phyloP scores from a whole-genome alignment of 2,329 filamentous ascomycete genomes.

The Orbilia ellipsospora region DNA sequence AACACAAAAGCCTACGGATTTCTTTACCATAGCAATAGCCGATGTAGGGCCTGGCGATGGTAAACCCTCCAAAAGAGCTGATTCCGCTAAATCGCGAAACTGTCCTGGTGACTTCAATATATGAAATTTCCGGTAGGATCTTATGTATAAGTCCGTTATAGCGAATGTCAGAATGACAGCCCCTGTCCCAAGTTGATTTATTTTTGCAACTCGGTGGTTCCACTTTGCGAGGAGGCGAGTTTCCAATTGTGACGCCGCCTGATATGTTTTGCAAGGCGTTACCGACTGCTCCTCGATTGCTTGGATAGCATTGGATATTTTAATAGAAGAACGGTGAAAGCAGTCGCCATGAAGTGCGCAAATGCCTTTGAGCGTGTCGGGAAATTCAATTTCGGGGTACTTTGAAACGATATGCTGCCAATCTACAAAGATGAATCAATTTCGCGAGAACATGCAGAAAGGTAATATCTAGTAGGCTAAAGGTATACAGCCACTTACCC shows the following conservation, averaged over 20 bases:
- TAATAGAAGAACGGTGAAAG: conserved; percentile 9
- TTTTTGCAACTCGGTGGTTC: conserved; percentile 1
- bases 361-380: conserved; percentile 14
- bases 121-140: conserved; percentile 13
- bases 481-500: conserved; percentile 11
- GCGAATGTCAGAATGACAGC: conserved; percentile 2
- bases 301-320: conserved; percentile 4
- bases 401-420: conserved; percentile 22
- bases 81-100: conserved; percentile 21
- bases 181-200: conserved; percentile 16
- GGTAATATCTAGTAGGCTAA: not conserved
- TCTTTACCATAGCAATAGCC: conserved; percentile 3
- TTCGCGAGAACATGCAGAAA: not conserved
- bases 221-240: conserved; percentile 23
- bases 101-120: conserved; percentile 22
- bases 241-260: conserved; percentile 15
- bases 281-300: conserved; percentile 32
- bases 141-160: conserved; percentile 19
- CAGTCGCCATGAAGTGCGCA: conserved; percentile 24
- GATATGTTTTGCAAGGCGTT: not conserved
- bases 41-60: not conserved
- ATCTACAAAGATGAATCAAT: conserved; percentile 9
- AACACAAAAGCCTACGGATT: conserved; percentile 7
- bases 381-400: conserved; percentile 38
- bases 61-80: conserved; percentile 7